phyloP scores from a whole-genome alignment of 169 alveolate species.

The Plasmodium gonderi region DNA sequence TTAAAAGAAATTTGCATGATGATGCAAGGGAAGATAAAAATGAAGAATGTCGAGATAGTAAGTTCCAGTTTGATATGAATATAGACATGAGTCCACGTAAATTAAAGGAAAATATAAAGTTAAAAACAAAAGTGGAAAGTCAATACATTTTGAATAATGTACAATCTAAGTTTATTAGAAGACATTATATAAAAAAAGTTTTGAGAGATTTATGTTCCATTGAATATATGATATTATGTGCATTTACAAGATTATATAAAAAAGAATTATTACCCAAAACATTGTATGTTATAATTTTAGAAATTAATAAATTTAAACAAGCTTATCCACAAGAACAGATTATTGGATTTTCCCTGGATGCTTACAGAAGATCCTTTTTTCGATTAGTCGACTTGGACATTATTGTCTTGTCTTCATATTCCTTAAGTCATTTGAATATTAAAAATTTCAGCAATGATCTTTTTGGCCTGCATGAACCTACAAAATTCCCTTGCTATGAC shows the following conservation, averaged over 20 bases:
- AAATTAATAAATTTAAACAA: conserved; percentile 67
- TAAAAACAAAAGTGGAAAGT: conserved; percentile 61
- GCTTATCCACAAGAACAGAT: conserved; percentile 74
- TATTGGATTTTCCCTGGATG: conserved; percentile 58
- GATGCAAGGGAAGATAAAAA: neutral
- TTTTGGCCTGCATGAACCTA: conserved; percentile 66
- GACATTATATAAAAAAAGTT: conserved; percentile 65
- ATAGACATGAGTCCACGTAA: conserved; percentile 69
- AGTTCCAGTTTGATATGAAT: conserved; percentile 17
- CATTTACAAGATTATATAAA: conserved; percentile 58
- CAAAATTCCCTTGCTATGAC: conserved; percentile 64
- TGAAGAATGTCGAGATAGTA: neutral
- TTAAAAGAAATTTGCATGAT: conserved; percentile 12
- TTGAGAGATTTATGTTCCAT: conserved; percentile 48
- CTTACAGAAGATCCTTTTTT: conserved; percentile 65
- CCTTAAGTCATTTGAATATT: conserved; percentile 64
- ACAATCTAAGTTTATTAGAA: conserved; percentile 58
- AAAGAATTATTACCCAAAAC: conserved; percentile 67
- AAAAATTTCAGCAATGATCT: conserved; percentile 67
- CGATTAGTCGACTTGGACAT: conserved; percentile 54
- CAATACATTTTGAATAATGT: conserved; percentile 56
- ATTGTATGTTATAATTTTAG: conserved; percentile 51
- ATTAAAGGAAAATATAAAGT: conserved; percentile 55
- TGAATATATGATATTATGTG: conserved; percentile 69
- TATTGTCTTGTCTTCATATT: conserved; percentile 50